Conservation (phyloP, 352 stramenopile species). For the Pythium monospermum region DNA sequence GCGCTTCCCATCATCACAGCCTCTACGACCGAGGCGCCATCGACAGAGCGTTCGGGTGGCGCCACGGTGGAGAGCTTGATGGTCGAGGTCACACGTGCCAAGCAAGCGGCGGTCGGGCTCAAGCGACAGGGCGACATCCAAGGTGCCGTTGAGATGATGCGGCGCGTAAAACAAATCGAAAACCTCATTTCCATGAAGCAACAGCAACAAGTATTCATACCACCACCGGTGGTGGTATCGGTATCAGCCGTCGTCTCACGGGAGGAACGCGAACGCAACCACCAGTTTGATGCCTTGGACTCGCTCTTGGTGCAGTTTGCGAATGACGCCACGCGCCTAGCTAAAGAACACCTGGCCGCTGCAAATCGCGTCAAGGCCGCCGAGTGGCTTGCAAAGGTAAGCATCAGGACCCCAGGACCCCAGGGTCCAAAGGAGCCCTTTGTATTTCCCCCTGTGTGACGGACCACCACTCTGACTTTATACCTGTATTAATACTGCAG, state of each 20-base stretch:
- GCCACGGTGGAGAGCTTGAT: conserved; percentile 27
- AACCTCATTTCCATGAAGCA: conserved; percentile 49
- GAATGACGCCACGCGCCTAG: conserved; percentile 42
- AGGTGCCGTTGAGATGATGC: conserved; percentile 57
- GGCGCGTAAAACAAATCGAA: conserved; percentile 69
- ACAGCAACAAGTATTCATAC: conserved; percentile 1
- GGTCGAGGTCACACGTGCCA: conserved; percentile 40
- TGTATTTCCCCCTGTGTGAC: not conserved
- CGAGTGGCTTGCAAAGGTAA: conserved; percentile 54
- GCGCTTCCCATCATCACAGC: too few relatives aligned
- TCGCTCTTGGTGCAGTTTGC: conserved; percentile 57
- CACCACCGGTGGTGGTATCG: not conserved
- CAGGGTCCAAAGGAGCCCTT: too few relatives aligned
- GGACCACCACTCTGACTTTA: not conserved
- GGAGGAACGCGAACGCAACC: conserved; percentile 14
- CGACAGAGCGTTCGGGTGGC: not conserved
- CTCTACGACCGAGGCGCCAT: not conserved
- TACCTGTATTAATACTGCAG: conserved; percentile 16
- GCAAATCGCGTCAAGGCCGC: conserved; percentile 44
- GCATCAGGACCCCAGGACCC: too few relatives aligned
- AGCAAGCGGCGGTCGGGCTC: conserved; percentile 35
- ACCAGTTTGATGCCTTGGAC: conserved; percentile 59
- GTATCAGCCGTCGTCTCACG: not conserved
- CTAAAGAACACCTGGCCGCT: conserved; percentile 47
- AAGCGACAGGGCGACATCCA: conserved; percentile 58